Conservation (phyloP, 352 stramenopile genomes). For the Nothophytophthora sp. region DNA sequence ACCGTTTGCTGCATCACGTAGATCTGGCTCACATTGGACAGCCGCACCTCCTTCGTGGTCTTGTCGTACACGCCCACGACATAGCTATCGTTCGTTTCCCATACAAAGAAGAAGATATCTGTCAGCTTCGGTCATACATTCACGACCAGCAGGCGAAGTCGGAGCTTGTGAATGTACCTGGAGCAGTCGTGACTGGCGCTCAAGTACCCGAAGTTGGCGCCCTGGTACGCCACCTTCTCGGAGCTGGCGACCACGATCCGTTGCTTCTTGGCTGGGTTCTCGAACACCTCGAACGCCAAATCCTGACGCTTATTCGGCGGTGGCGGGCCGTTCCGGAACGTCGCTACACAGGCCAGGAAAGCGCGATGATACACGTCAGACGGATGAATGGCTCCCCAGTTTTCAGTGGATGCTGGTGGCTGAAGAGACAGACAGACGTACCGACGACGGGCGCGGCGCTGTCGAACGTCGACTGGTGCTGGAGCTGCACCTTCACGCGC, state of each 20-base stretch:
- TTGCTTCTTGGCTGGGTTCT: slow-evolving; percentile 82
- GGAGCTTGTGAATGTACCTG: no score
- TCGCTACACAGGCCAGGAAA: slow-evolving; percentile 33
- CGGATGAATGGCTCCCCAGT: not conserved
- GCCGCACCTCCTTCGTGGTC: slow-evolving; percentile 64
- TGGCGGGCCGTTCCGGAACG: slow-evolving; percentile 80
- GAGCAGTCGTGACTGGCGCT: slow-evolving; percentile 67
- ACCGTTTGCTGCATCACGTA: slow-evolving; percentile 88
- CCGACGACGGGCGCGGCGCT: slow-evolving; percentile 57
- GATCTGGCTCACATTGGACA: slow-evolving; percentile 81
- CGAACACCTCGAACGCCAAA: slow-evolving; percentile 79
- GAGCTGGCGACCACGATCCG: slow-evolving; percentile 74
- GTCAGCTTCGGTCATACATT: not conserved
- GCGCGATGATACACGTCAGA: not conserved
- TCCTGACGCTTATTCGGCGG: slow-evolving; percentile 54
- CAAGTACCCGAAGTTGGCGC: slow-evolving; percentile 85
- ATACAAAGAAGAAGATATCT: not conserved
- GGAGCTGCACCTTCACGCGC: slow-evolving; percentile 57
- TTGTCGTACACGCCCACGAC: slow-evolving; percentile 80
- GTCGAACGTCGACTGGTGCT: slow-evolving; percentile 64
- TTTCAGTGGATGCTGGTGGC: not conserved
- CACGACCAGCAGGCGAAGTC: not conserved
- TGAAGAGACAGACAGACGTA: no score
- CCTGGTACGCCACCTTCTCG: slow-evolving; percentile 84
- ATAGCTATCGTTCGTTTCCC: slow-evolving; percentile 41